Conservation (phyloP, 1,284 basidiomycete species). For the Rhodofomes roseus region DNA sequence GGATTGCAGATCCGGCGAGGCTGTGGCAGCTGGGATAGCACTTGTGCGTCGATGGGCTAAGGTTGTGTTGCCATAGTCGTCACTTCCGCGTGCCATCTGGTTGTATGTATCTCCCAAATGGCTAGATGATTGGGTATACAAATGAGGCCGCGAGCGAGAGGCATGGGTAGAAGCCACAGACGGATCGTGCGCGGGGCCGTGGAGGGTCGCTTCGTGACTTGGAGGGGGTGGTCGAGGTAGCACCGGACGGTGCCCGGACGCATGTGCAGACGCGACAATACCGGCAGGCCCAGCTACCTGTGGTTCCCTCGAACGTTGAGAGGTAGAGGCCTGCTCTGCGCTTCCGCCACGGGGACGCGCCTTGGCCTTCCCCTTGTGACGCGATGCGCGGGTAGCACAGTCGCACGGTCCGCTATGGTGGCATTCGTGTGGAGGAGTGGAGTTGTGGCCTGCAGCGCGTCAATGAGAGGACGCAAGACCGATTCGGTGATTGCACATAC, state of each 20-base stretch:
- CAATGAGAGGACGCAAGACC: neutral
- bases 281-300: constrained; percentile 22
- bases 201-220: constrained; percentile 26
- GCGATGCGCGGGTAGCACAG: constrained; percentile 33
- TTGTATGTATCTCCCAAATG: constrained; percentile 65
- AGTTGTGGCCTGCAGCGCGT: constrained; percentile 26
- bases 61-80: neutral
- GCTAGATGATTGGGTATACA: constrained; percentile 41
- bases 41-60: too few species aligned
- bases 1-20: neutral
- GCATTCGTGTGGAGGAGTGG: constrained; percentile 8
- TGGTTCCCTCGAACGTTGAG: neutral
- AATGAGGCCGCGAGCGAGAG: constrained; percentile 24
- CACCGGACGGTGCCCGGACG: constrained; percentile 27
- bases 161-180: constrained; percentile 8
- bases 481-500: constrained; percentile 15
- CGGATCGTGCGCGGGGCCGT: constrained; percentile 17
- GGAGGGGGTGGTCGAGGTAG: constrained; percentile 30
- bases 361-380: constrained; percentile 12
- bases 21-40: neutral
- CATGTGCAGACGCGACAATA: constrained; percentile 23
- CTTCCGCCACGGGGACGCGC: constrained; percentile 9
- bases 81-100: constrained; percentile 28
- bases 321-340: constrained; percentile 3
- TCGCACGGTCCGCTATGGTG: constrained; percentile 21